Percentiles rank a stretch among this genome's conserved stretches.
These are phyloP conservation scores for Solanum bulbocastanum DNA, from an alignment of 257 asterid genomes.

Conservation along the genomic window DNA sequence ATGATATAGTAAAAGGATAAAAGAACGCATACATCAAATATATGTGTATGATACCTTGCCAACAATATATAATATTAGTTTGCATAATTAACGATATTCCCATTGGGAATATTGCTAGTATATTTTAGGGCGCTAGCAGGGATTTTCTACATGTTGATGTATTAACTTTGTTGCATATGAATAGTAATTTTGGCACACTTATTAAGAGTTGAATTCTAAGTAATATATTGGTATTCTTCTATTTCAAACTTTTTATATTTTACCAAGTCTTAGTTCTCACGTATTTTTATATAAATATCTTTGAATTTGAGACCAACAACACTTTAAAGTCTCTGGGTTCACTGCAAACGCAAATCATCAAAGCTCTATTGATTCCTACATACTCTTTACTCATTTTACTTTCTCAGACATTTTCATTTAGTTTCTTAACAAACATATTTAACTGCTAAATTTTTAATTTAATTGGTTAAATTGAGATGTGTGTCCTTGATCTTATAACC, in stretches of 20 bases:
- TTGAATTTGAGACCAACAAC: neutral
- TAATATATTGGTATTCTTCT: neutral
- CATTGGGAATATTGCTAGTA: no score
- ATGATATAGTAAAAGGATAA: neutral
- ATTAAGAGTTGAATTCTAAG: neutral
- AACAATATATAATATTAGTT: neutral
- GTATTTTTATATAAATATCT: no score
- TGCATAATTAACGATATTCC: neutral
- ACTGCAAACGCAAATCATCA: neutral
- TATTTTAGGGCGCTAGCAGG: no score
- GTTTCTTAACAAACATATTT: neutral
- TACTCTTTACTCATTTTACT: neutral
- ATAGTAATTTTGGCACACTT: neutral
- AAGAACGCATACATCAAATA: neutral
- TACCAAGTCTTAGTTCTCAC: neutral
- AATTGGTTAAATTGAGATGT: neutral
- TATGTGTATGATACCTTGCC: neutral
- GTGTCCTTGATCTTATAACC: neutral
- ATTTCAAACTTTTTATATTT: neutral
- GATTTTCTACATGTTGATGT: neutral
- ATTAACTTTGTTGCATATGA: neutral
- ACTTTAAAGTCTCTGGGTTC: neutral
- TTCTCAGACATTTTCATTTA: neutral
- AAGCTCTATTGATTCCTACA: no score
- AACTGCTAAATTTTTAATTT: no score